Percentiles rank a stretch among this genome's conserved stretches.
These are phyloP conservation scores for Funneliformis geosporum DNA, from an alignment of 192 early-diverging fungal species.

Conservation along the genomic window DNA sequence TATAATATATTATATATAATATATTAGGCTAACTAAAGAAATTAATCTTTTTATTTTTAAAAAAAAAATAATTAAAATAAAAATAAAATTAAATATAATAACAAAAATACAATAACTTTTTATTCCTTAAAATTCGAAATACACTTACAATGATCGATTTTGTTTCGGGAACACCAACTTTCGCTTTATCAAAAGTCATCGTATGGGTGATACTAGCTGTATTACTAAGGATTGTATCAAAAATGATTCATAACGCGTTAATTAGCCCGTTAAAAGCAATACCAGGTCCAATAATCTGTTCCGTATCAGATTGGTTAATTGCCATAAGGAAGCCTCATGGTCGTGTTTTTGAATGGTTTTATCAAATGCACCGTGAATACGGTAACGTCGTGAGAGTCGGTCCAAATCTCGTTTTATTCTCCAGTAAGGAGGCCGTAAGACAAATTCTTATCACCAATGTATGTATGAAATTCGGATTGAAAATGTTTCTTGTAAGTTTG, in stretches of 20 bases:
- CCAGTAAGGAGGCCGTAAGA: conserved; percentile 46
- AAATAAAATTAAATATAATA: too few species aligned
- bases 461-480: conserved; percentile 6
- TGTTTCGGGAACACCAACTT: not conserved
- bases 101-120: too few species aligned
- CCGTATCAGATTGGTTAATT: not conserved
- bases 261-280: conserved; percentile 9
- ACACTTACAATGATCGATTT: not conserved
- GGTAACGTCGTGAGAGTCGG: conserved; percentile 45
- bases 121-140: too few species aligned
- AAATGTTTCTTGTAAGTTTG: conserved; percentile 7
- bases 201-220: not conserved
- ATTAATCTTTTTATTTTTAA: too few species aligned
- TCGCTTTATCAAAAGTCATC: not conserved
- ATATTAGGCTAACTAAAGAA: too few species aligned
- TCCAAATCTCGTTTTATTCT: conserved; percentile 39
- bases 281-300: conserved; percentile 8
- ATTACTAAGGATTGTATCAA: not conserved
- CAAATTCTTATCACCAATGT: conserved; percentile 32
- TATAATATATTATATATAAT: too few species aligned
- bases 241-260: conserved; percentile 10
- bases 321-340: conserved; percentile 1
- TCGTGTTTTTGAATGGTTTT: conserved; percentile 28
- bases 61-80: too few species aligned
- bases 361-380: conserved; percentile 37